Evolutionary conservation across 345 rosid species (phyloP), one percentile per base, ranked within the genome.

Genomic region (Brassica incana): DNA sequence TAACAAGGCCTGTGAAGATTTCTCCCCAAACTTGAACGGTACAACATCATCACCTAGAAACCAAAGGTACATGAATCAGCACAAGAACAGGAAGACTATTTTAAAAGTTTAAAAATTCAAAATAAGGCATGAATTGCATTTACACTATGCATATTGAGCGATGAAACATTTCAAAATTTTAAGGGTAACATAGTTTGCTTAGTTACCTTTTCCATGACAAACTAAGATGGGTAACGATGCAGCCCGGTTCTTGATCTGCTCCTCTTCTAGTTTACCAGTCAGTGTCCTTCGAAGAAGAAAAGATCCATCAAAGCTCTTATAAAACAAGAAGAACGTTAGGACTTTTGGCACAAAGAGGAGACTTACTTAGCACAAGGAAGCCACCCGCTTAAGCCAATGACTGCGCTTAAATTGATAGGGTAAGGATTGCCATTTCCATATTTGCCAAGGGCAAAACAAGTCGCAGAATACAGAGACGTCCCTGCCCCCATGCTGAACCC

Each of bases 401-500:
- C 88, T 78, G 96, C 89, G 78, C 85, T 87, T 80, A 95, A 71
- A 65, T 87, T 95, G 74, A 92, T 85, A 69, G 92, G 92, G 80
- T 89, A 93, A 2, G 85, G 87, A 64, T 81, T 88, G 84, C 92
- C 92, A 80, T 91, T 88, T 79, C 86, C 91, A 80, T 83, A 91
- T 82, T 93, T 90, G 40, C 92, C 89, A 2, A 74, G 81, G 52
- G 90, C 80, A 77, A 85, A 93, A 87, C 97, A 93, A 54, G 87
- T 86, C 59, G 97, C 97, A 77, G 97, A 89, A 81, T 95, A 93
- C 18, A 95, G 85, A 38, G 98, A 75, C 29, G 97, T 88, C 65
- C 92, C 99, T 5, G 98, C 97, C 71, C 99, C 99, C 99, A 95
- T 95, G 83, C 99, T 95, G 90, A 95, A 95, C 61, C 99, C 99